These are phyloP conservation scores for Davidsoniella eucalypti DNA, from an alignment of 2,329 filamentous ascomycete genomes.

Conservation along the genomic window DNA sequence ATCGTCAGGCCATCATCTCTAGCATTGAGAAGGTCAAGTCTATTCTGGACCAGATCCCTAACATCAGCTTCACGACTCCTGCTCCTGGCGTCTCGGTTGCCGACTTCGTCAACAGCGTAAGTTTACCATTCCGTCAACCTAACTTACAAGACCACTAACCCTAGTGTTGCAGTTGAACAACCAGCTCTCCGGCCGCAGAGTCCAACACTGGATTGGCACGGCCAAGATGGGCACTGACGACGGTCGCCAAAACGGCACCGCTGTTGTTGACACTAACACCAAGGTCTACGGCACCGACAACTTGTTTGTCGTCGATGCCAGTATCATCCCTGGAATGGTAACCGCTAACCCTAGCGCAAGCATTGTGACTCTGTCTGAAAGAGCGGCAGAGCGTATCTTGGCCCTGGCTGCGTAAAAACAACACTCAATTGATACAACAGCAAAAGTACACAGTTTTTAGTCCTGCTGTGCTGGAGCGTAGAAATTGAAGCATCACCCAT, in stretches of 20 bases:
- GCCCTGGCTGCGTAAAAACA: constrained; percentile 4
- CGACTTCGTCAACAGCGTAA: constrained; percentile 36
- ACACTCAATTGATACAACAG: too few species aligned
- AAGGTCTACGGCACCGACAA: constrained; percentile 53
- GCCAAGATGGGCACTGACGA: constrained; percentile 44
- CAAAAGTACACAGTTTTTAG: too few species aligned
- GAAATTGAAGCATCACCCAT: too few species aligned
- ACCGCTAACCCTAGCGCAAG: constrained; percentile 52
- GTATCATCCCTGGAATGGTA: constrained; percentile 52
- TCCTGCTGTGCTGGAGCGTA: too few species aligned
- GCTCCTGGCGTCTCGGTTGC: constrained; percentile 33
- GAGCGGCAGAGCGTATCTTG: constrained; percentile 27
- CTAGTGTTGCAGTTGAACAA: constrained; percentile 16
- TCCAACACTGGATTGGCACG: constrained; percentile 41
- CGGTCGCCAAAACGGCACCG: constrained; percentile 32
- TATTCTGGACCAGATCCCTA: constrained; percentile 34
- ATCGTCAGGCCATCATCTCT: constrained; percentile 45
- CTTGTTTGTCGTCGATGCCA: constrained; percentile 50
- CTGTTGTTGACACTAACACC: constrained; percentile 46
- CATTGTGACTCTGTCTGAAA: constrained; percentile 48
- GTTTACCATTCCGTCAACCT: constrained; percentile 12
- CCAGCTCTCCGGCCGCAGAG: constrained; percentile 24
- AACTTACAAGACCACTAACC: background rate
- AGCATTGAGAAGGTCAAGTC: constrained; percentile 44
- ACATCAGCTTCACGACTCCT: constrained; percentile 36